Base-by-base conservation (phyloP, 208 protist species). In the Wallacemonas rigidus region DNA sequence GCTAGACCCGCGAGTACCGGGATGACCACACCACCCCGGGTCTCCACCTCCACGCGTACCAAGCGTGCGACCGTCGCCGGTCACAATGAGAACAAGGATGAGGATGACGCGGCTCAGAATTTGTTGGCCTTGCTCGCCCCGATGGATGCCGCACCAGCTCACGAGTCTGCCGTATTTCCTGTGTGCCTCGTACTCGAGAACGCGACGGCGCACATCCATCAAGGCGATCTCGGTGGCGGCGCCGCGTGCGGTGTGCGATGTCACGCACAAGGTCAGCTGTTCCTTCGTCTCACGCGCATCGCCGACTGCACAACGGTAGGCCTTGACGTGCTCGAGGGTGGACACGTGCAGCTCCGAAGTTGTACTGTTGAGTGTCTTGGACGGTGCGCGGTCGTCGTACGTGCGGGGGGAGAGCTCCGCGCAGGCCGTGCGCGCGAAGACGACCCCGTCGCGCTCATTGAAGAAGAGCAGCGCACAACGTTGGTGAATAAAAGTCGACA, bases 161-260 rank as follows among this genome's bases (percentile, higher is more conserved):
- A 17, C 12, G 68, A 62, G 3, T 63, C 73, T 7, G 53, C 51
- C 40, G 39, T 88, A 39, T 82, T 83, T 26, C 87, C 87, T 1
- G 83, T 80, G 44, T 92, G 84, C 53, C 75, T 92, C 60, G 76
- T 80, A 15, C 75, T 92, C 11, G 82, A 87, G 53, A 74, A 84
- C 17, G 81, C 84, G 3, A 88, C 69, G 39, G 84, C 76, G 2
- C 72, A 84, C 40, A 67, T 92, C 72, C 79, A 82, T 41, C 81
- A 88, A 68, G 83, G 77, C 9, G 65, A 80, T 2, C 76, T 92
- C 57, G 84, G 84, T 14, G 82, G 81, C n/a, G 87, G 87, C 3
- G 78, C 51, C 7, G 65, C 47, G 38, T 88, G 76, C 67, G 88
- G 79, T 55, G 72, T 93, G 54, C 83, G 77, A 64, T 88, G 82